A percentile compares a stretch with the other conserved stretches of the same genome.
Evolutionary conservation across 2,329 filamentous ascomycete genomes (phyloP).

Genomic region (Atkinsonella texensis): DNA sequence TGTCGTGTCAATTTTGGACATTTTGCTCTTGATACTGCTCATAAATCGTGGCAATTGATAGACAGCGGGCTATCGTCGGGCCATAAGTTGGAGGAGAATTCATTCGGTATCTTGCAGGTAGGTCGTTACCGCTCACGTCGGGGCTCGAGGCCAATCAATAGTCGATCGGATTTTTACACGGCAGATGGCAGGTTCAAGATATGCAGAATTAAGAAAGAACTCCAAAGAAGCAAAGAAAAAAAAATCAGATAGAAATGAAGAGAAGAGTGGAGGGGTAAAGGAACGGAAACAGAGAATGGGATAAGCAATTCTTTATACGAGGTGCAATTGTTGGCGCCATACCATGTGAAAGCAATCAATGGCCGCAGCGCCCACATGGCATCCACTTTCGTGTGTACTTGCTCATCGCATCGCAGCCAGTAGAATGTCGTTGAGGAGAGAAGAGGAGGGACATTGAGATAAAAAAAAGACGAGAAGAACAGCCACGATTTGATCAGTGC

Average conservation of each 20-base stretch:
- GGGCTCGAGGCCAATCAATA: background rate
- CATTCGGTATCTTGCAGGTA: background rate
- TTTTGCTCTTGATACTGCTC: slow-evolving; percentile 16
- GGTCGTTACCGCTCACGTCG: background rate
- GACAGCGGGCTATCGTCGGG: background rate
- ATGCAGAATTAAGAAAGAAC: background rate
- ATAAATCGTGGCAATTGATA: background rate
- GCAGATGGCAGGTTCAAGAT: background rate
- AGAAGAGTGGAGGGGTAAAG: background rate
- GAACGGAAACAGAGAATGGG: background rate
- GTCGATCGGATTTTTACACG: background rate
- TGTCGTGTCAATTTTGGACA: slow-evolving; percentile 56
- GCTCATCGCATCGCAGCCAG: no score
- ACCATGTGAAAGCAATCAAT: background rate
- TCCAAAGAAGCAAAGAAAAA: background rate
- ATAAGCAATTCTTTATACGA: background rate
- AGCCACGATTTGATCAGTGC: no score
- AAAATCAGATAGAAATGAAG: background rate
- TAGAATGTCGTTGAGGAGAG: no score
- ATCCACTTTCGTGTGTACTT: background rate
- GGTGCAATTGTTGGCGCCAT: background rate
- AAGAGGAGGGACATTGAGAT: no score
- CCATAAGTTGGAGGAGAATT: background rate
- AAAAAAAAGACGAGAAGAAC: no score
- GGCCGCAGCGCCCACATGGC: no score